Conservation (phyloP, 2,329 filamentous ascomycete species). For the Blumeria hordei region DNA sequence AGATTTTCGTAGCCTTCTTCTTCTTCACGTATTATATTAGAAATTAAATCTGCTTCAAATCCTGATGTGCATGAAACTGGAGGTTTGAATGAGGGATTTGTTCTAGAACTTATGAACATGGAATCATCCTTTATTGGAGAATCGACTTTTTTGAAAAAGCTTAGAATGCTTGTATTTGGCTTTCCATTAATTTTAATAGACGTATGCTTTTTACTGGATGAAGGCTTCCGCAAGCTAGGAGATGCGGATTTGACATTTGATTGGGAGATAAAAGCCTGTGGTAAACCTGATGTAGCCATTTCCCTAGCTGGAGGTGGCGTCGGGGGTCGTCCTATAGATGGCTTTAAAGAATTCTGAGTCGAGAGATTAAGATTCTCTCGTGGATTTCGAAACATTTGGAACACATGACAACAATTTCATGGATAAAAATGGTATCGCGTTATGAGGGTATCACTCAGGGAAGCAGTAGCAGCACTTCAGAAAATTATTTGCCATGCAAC, state of each 20-base stretch:
- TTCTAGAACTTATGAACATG: slow-evolving; percentile 25
- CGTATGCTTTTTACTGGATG: slow-evolving; percentile 9
- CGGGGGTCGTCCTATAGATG: slow-evolving; percentile 25
- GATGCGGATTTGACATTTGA: slow-evolving; percentile 11
- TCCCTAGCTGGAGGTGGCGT: slow-evolving; percentile 20
- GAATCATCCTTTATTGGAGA: slow-evolving; percentile 24
- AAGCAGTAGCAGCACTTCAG: no score
- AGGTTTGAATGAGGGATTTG: slow-evolving; percentile 5
- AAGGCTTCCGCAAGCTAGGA: slow-evolving; percentile 5
- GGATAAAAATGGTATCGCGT: no score
- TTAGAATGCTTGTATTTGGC: slow-evolving; percentile 43
- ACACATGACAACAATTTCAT: no score
- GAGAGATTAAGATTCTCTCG: slow-evolving; percentile 20
- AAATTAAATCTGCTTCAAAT: slow-evolving; percentile 4
- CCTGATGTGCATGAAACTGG: slow-evolving; percentile 3
- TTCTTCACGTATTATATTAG: slow-evolving; percentile 11
- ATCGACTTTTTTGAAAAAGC: slow-evolving; percentile 48
- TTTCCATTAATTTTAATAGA: slow-evolving; percentile 9
- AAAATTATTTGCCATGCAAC: no score
- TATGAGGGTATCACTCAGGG: no score
- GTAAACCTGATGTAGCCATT: slow-evolving; percentile 1
- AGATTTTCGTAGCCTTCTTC: slow-evolving; percentile 6
- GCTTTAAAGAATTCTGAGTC: slow-evolving; percentile 16
- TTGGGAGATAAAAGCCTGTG: background rate
- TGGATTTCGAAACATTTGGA: slow-evolving; percentile 28